A percentile compares a stretch with the other conserved stretches of the same genome.
Evolutionary conservation across 768 basidiomycete species (phyloP).

Genomic region (Rhizopogon vesiculosus): DNA sequence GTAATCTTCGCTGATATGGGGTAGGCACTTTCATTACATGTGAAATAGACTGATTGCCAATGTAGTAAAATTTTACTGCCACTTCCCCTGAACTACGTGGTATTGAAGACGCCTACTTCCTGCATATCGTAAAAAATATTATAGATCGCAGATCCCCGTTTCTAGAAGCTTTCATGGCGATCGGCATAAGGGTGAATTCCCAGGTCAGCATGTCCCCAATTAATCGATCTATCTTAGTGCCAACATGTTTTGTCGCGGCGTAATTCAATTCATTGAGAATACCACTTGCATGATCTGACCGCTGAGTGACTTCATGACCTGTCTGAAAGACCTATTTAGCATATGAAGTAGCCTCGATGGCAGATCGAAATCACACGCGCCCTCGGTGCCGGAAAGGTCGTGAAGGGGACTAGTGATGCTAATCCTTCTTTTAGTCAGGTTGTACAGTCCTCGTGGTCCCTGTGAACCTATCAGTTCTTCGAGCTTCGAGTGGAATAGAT

Average conservation of each 20-base stretch:
- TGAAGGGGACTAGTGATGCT: neutral
- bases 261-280: neutral
- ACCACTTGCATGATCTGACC: neutral
- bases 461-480: neutral
- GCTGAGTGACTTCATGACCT: neutral
- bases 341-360: neutral
- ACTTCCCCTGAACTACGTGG: neutral
- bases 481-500: neutral
- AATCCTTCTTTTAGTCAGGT: neutral
- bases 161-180: neutral
- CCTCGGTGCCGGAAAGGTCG: neutral
- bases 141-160: constrained; percentile 2
- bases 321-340: neutral
- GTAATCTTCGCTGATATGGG: constrained; percentile 1
- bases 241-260: neutral
- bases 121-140: neutral
- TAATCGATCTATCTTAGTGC: neutral
- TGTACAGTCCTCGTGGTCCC: neutral
- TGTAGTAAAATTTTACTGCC: neutral
- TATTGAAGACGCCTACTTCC: neutral
- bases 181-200: constrained; percentile 1
- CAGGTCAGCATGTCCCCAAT: neutral
- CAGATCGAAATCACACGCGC: neutral
- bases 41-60: neutral
- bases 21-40: neutral